Evolutionary conservation across 768 basidiomycete genomes (phyloP), one percentile per base, ranked within the genome.

Genomic region (Polyporus arcularius): DNA sequence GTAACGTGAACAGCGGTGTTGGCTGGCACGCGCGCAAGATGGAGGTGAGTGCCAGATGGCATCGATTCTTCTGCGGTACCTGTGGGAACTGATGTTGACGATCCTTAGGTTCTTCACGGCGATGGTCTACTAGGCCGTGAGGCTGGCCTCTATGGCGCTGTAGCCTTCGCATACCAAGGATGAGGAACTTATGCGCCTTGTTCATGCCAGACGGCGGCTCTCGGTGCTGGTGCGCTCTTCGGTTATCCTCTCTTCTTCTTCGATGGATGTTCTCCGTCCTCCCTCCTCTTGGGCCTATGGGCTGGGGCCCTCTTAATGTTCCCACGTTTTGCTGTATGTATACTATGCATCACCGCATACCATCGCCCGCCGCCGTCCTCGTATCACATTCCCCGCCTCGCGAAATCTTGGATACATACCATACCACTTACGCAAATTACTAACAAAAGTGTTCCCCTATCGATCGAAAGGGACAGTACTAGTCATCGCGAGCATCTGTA

Each of bases 11-110:
- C 71, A 92, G 89, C 68, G 90, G 89, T 4, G 85, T 96, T 5
- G 96, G 96, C 0, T 98, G 96, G 95, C 94, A 97, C 75, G 87
- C 92, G 21, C 78, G 96, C 59, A 99, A 99, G 77, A 94, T 97
- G 92, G 95, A 97, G 85, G 92, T 93, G 67, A 58, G 88, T 76
- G n/a, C 41, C n/a, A 28, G 62, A 50, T 35, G 45, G 16, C 26
- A 62, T 6, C 51, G 18, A 16, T 60, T 38, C 18, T 56, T 26
- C 30, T 26, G 10, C 38, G 30, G 28, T 58, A 30, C 1, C 5
- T 28, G 28, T 45, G n/a, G n/a, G 48, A 32, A 28, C 58, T 63
- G 32, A 61, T 48, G 35, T 18, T 31, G 39, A 12, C 32, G 56
- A 11, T 43, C 45, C 42, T 62, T 58, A 92, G 90, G 80, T 98